phyloP scores from a whole-genome alignment of 1,139 yeast genomes.

The Sugiyamaella grinbergsii region DNA sequence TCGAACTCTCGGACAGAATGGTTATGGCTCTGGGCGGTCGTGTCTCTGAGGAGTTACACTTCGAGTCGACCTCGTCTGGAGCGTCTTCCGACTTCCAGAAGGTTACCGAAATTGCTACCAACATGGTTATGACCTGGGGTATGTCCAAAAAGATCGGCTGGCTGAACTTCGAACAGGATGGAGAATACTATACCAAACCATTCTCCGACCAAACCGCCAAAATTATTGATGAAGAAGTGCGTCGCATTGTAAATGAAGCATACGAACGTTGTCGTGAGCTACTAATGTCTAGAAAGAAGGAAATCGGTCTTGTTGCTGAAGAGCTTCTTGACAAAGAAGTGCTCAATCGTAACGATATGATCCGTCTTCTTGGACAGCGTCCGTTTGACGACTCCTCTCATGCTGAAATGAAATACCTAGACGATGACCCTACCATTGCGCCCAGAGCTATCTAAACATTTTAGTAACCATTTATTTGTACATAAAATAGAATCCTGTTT shows the following conservation, averaged over 20 bases:
- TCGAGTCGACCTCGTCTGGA: conserved; percentile 88
- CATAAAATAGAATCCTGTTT: no score
- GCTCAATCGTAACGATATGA: conserved; percentile 87
- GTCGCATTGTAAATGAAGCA: conserved; percentile 76
- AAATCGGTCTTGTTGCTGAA: conserved; percentile 84
- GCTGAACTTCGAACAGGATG: conserved; percentile 71
- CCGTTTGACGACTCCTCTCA: conserved; percentile 81
- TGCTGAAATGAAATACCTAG: conserved; percentile 83
- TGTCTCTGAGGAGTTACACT: conserved; percentile 90
- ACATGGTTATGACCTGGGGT: conserved; percentile 89
- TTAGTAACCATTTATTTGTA: conserved; percentile 1
- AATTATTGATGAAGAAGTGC: conserved; percentile 78
- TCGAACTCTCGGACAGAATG: conserved; percentile 84
- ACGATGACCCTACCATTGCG: conserved; percentile 15
- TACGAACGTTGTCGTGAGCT: conserved; percentile 67
- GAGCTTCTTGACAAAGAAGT: conserved; percentile 82
- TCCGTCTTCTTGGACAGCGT: conserved; percentile 80
- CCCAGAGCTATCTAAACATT: conserved; percentile 14
- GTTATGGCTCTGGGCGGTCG: conserved; percentile 97
- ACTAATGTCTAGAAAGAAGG: conserved; percentile 63
- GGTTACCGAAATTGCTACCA: conserved; percentile 86
- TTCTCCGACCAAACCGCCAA: conserved; percentile 86
- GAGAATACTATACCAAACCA: conserved; percentile 67
- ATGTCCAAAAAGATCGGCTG: conserved; percentile 88
- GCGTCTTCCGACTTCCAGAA: conserved; percentile 96